A percentile compares a stretch with the other conserved stretches of the same genome.
phyloP scores from a whole-genome alignment of 2,329 filamentous ascomycete species.

The Xylariaceae sp. region DNA sequence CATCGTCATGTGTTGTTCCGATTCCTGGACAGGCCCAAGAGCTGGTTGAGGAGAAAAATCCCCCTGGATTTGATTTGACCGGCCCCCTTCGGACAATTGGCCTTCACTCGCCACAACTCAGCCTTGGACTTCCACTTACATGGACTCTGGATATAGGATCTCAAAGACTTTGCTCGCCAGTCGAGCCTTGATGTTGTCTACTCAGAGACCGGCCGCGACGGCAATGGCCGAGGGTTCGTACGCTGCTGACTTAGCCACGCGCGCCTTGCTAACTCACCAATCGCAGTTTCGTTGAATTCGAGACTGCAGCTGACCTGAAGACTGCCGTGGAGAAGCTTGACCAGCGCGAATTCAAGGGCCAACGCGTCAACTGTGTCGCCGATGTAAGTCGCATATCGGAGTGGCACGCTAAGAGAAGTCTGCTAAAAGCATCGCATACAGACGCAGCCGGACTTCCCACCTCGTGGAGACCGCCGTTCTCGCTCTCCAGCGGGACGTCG shows the following conservation, averaged over 20 bases:
- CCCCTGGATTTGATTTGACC: slow-evolving; percentile 32
- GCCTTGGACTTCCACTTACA: slow-evolving; percentile 74
- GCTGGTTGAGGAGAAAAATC: slow-evolving; percentile 31
- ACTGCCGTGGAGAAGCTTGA: slow-evolving; percentile 94
- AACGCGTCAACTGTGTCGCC: slow-evolving; percentile 76
- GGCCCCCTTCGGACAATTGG: slow-evolving; percentile 30
- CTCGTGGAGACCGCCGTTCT: slow-evolving; percentile 67
- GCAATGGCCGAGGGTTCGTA: slow-evolving; percentile 84
- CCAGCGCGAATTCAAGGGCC: slow-evolving; percentile 86
- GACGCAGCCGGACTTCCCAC: slow-evolving; percentile 75
- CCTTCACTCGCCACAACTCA: slow-evolving; percentile 41
- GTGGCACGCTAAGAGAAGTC: slow-evolving; percentile 5
- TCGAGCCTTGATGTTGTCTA: slow-evolving; percentile 97
- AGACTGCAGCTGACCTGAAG: slow-evolving; percentile 84
- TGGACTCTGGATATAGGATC: slow-evolving; percentile 82
- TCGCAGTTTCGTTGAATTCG: slow-evolving; percentile 90
- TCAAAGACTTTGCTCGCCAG: slow-evolving; percentile 98
- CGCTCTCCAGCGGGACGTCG: slow-evolving; percentile 68
- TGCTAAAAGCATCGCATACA: slow-evolving; percentile 37
- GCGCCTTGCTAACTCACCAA: slow-evolving; percentile 11
- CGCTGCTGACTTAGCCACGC: neutral
- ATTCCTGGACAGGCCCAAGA: slow-evolving; percentile 27
- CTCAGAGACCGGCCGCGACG: slow-evolving; percentile 90
- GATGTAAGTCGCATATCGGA: slow-evolving; percentile 61
- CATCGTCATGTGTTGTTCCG: slow-evolving; percentile 21